Evolutionary conservation across 352 stramenopile genomes (phyloP).

Genomic region (Elongisporangium anandrum): DNA sequence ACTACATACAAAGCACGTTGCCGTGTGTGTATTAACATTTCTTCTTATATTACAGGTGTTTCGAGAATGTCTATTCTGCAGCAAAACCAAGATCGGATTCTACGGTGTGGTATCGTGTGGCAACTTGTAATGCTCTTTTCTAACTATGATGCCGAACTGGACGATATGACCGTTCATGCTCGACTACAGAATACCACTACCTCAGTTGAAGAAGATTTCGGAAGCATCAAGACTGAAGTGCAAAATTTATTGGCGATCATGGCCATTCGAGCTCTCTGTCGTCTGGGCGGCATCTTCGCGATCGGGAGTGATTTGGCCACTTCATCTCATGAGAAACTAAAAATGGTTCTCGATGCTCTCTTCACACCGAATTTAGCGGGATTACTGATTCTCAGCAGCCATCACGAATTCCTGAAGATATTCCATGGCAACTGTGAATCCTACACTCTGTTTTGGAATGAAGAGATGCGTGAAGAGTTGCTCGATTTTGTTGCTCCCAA

Average conservation of each 20-base stretch:
- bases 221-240: constrained; percentile 36
- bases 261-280: constrained; percentile 58
- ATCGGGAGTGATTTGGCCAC: constrained; percentile 43
- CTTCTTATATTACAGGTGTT: constrained; percentile 27
- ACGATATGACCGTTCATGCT: constrained; percentile 39
- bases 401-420: constrained; percentile 82
- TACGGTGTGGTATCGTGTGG: constrained; percentile 54
- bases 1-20: not conserved
- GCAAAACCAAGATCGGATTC: constrained; percentile 51
- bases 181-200: constrained; percentile 32
- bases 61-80: constrained; percentile 55
- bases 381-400: constrained; percentile 54
- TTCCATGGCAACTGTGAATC: constrained; percentile 76
- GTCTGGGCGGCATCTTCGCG: constrained; percentile 58
- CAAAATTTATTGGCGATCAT: constrained; percentile 78
- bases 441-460: constrained; percentile 81
- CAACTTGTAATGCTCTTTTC: constrained; percentile 69
- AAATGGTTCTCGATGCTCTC: constrained; percentile 40
- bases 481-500: constrained; percentile 39
- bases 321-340: constrained; percentile 36
- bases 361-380: constrained; percentile 73
- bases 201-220: constrained; percentile 34
- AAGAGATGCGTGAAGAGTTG: constrained; percentile 66
- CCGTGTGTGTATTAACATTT: not conserved
- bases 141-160: constrained; percentile 56